Evolutionary conservation across 805 yeast genomes (phyloP).

Genomic region (Cephaloascus albidus): DNA sequence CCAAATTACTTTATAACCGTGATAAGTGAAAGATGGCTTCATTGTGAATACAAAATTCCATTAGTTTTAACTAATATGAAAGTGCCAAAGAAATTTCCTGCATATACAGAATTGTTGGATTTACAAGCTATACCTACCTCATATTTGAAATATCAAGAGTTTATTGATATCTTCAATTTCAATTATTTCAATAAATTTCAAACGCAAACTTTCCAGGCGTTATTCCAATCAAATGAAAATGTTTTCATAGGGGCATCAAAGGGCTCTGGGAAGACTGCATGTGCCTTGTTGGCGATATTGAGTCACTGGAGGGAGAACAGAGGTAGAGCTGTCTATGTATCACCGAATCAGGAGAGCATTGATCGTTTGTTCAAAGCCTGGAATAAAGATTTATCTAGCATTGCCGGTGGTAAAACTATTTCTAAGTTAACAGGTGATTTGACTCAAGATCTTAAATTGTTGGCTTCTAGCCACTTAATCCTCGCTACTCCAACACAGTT

Average conservation of each 20-base stretch:
- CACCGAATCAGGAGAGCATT: conserved; percentile 49
- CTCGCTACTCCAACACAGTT: conserved; percentile 76
- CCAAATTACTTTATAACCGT: conserved; percentile 71
- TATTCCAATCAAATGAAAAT: conserved; percentile 50
- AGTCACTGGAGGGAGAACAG: conserved; percentile 62
- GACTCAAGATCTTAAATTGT: conserved; percentile 39
- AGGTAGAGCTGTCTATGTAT: conserved; percentile 68
- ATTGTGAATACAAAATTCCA: conserved; percentile 56
- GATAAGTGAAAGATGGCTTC: conserved; percentile 80
- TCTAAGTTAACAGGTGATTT: conserved; percentile 51
- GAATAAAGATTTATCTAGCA: conserved; percentile 33
- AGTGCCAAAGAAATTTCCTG: conserved; percentile 56
- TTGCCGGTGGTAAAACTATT: conserved; percentile 52
- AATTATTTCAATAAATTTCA: conserved; percentile 61
- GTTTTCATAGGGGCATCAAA: conserved; percentile 63
- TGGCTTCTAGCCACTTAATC: conserved; percentile 57
- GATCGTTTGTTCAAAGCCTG: conserved; percentile 40
- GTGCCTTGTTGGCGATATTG: conserved; percentile 67
- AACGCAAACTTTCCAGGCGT: conserved; percentile 54
- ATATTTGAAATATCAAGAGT: conserved; percentile 40
- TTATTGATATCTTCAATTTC: conserved; percentile 35
- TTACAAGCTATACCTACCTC: conserved; percentile 38
- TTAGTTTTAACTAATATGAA: conserved; percentile 41
- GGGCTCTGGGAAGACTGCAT: conserved; percentile 65
- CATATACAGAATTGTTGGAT: conserved; percentile 50